A percentile compares a stretch with the other conserved stretches of the same genome.
phyloP scores from a whole-genome alignment of 495 filamentous ascomycete genomes.

The Chaetomium tenue region DNA sequence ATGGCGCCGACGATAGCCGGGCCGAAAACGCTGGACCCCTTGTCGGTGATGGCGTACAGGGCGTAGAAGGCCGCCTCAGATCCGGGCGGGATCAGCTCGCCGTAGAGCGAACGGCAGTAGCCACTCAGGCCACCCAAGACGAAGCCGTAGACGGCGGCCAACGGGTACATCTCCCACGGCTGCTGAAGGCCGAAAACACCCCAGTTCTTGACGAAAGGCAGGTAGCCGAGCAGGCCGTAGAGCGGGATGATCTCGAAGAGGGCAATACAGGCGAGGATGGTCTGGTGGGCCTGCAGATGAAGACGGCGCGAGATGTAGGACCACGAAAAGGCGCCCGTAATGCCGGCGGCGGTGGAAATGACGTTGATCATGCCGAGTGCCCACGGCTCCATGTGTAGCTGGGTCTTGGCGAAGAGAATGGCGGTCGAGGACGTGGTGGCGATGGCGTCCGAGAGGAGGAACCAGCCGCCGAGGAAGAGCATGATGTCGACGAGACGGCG shows the following conservation, averaged over 20 bases:
- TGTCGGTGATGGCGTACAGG: constrained; percentile 95
- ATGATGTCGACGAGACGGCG: constrained; percentile 79
- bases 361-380: constrained; percentile 92
- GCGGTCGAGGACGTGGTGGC: constrained; percentile 94
- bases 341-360: constrained; percentile 76
- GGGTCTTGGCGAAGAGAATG: constrained; percentile 91
- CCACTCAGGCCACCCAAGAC: constrained; percentile 90
- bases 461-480: constrained; percentile 89
- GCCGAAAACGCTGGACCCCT: constrained; percentile 91
- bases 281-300: constrained; percentile 70
- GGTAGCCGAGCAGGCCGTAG: constrained; percentile 86
- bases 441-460: constrained; percentile 88
- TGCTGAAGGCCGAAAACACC: constrained; percentile 84
- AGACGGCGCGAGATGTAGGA: constrained; percentile 66
- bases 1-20: constrained; percentile 91
- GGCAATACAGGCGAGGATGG: constrained; percentile 83
- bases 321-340: constrained; percentile 89
- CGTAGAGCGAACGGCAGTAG: constrained; percentile 90
- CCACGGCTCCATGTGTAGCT: constrained; percentile 82
- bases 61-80: constrained; percentile 96
- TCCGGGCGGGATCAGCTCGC: constrained; percentile 87
- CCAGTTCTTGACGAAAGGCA: constrained; percentile 71
- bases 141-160: constrained; percentile 87
- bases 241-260: constrained; percentile 90
- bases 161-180: constrained; percentile 94